Base-by-base conservation (phyloP, 2,329 filamentous ascomycete species). In the Pochonia chlamydosporia region DNA sequence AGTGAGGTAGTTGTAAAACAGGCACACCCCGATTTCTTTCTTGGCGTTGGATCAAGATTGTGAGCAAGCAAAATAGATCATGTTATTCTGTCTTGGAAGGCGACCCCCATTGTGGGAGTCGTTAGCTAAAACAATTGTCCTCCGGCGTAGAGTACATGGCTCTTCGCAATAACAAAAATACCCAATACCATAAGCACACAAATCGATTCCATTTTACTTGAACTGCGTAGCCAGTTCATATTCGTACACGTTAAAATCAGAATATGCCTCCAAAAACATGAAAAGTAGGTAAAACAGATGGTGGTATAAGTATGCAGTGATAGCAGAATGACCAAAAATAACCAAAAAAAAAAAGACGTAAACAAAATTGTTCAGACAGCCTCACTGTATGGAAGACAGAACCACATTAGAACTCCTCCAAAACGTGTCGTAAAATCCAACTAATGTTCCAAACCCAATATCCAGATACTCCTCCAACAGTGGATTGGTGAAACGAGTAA, bases 291-390 rank as follows among this genome's bases (percentile, higher is more conserved):
- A 23, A n/a, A 25, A 40, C n/a, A 33, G 21, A 36, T 11, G 14
- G 48, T 42, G 40, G 41, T 45, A 45, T 42, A 44, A 45, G 8
- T 18, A 47, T 33, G 35, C 24, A 24, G 16, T 24, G 23, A 14
- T 36, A 21, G 26, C 10, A 31, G 11, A 26, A 16, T n/a, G 21
- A 41, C 31, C 10, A 18, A 36, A 26, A 10, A 25, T 6, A 10
- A 20, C 2, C 20, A 20, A 46, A 13, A 28, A 28, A 25, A 39
- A 46, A 30, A 23, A 5, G 2, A 18, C 26, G 20, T 20, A 36
- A 14, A 24, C 40, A 26, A 46, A 49, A 37, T 9, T 40, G 8
- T 42, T 46, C 47, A 49, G 39, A 40, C 47, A 46, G 16, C 39
- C 25, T 28, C 24, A 13, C 35, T 14, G 7, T 45, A 14, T 21